Percentiles rank a stretch among this genome's conserved stretches.
These are phyloP conservation scores for Arabidopsis lyrata DNA, from an alignment of 441 rosid species.

Conservation along the genomic window DNA sequence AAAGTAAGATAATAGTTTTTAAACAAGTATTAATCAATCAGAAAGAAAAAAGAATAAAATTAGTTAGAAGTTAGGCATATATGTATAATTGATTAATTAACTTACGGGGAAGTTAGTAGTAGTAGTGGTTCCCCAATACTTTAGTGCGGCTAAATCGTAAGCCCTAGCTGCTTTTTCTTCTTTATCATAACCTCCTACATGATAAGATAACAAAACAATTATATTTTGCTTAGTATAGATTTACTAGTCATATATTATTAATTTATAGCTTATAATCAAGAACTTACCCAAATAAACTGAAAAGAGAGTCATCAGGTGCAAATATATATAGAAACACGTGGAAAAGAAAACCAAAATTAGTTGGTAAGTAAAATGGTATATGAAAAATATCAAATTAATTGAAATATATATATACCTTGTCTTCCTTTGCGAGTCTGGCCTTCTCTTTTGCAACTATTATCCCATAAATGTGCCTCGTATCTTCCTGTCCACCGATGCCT, in stretches of 20 bases:
- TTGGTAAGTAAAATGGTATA: neutral
- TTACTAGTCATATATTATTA: neutral
- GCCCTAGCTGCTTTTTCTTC: constrained; percentile 86
- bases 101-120: constrained; percentile 76
- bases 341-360: constrained; percentile 20
- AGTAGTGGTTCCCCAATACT: constrained; percentile 78
- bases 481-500: constrained; percentile 91
- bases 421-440: constrained; percentile 83
- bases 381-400: neutral
- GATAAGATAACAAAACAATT: constrained; percentile 22
- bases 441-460: constrained; percentile 77
- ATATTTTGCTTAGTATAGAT: neutral
- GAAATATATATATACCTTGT: constrained; percentile 57
- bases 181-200: constrained; percentile 75
- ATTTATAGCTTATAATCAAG: neutral
- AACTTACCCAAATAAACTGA: constrained; percentile 93
- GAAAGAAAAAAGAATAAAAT: neutral
- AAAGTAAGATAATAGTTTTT: neutral
- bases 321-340: constrained; percentile 14
- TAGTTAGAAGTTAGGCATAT: constrained; percentile 10
- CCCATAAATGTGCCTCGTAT: constrained; percentile 84
- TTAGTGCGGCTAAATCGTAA: constrained; percentile 77
- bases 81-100: constrained; percentile 10
- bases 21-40: neutral
- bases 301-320: constrained; percentile 39